phyloP scores from a whole-genome alignment of 306 rosid genomes.

The Rosa rugosa region DNA sequence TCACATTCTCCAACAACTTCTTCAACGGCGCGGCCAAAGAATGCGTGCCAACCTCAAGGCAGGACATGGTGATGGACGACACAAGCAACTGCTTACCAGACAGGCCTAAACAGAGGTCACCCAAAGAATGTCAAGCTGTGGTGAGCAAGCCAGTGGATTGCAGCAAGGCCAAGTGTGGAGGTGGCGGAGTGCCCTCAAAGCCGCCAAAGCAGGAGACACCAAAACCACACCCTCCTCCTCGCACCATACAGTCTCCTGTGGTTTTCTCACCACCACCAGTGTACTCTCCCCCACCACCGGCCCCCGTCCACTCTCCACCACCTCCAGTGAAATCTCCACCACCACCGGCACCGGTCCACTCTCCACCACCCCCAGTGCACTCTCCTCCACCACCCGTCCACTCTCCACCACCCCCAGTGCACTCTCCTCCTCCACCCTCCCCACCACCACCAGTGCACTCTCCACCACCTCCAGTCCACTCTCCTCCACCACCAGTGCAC shows the following conservation, averaged over 20 bases:
- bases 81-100: conserved; percentile 52
- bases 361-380: neutral
- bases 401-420: conserved; percentile 10
- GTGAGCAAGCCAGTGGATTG: conserved; percentile 68
- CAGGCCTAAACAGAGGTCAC: conserved; percentile 53
- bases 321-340: neutral
- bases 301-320: neutral
- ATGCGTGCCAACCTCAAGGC: conserved; percentile 40
- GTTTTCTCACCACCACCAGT: neutral
- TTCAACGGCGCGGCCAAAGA: conserved; percentile 57
- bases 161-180: conserved; percentile 55
- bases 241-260: too few species aligned
- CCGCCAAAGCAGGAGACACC: conserved; percentile 18
- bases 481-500: neutral
- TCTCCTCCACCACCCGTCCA: neutral
- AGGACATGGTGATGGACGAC: conserved; percentile 39
- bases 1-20: conserved; percentile 58
- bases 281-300: neutral
- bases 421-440: conserved; percentile 1
- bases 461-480: neutral
- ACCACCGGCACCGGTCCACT: neutral
- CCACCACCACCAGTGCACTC: neutral
- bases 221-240: neutral
- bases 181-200: conserved; percentile 17
- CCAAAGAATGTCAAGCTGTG: conserved; percentile 36